Base-by-base conservation (phyloP, 441 rosid species). In the Jatropha podagrica region DNA sequence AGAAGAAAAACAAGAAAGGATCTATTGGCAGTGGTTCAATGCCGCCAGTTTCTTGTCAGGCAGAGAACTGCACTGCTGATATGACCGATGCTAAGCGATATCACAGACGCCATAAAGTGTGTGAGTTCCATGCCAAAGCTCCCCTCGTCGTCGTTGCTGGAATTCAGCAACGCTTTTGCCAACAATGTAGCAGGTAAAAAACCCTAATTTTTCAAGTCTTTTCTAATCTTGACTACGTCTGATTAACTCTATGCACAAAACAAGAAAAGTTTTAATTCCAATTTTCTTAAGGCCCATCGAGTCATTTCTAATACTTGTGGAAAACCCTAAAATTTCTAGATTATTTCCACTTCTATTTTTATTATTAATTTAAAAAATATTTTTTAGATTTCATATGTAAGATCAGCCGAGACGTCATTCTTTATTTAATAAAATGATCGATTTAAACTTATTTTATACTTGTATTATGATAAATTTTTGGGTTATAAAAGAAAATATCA, bases 131-230 rank as follows among this genome's bases (percentile, higher is more conserved):
- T 64, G 92, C 98, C 82, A 94, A 89, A 81, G 90, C 92, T 73
- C 37, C 91, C 4, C 65, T 69, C 37, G 98, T 85, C 56, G 73
- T 62, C 68, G 83, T 94, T 67, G 83, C 76, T 40, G 95, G 94
- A 59, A 78, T 77, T 62, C 88, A 81, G 10, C 90, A 91, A 78
- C 95, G 98, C 70, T 94, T 94, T 76, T 94, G 98, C 84, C 98
- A 94, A 78, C 98, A 92, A 91, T 94, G 98, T 78, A 94, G 98
- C 97, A 92, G 92, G 98, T 94, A 7, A 26, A 4, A 82, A 85
- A 77, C 90, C 88, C 88, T 81, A 85, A 78, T 75, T 78, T 32
- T 64, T 9, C 26, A 48, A 26, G 5, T 11, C 40, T 52, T 44
- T 54, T 38, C 8, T 46, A 32, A 32, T 32, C 32, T 32, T 32